A percentile compares a stretch with the other conserved stretches of the same genome.
phyloP scores from a whole-genome alignment of 2,329 filamentous ascomycete genomes.

The Sarocladiaceae sp. region DNA sequence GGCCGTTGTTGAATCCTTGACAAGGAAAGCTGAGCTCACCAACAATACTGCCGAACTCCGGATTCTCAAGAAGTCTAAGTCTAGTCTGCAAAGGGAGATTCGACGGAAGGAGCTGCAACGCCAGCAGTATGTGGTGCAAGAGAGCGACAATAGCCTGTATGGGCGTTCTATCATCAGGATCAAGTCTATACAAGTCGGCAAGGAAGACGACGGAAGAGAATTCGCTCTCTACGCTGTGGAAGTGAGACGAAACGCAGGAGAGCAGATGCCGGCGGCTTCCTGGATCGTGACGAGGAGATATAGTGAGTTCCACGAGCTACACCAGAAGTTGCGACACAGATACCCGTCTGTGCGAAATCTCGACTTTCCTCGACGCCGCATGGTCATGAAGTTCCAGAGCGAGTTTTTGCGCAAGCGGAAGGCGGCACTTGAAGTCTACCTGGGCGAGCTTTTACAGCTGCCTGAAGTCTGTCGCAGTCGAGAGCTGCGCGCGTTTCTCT shows the following conservation, averaged over 20 bases:
- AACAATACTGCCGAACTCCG: slow-evolving; percentile 93
- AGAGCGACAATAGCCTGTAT: slow-evolving; percentile 95
- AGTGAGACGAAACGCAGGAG: slow-evolving; percentile 81
- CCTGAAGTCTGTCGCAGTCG: slow-evolving; percentile 92
- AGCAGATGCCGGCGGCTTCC: slow-evolving; percentile 92
- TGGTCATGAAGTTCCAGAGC: slow-evolving; percentile 94
- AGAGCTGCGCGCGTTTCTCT: slow-evolving; percentile 87
- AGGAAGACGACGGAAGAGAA: slow-evolving; percentile 86
- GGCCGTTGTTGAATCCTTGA: slow-evolving; percentile 83
- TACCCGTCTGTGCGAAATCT: slow-evolving; percentile 85
- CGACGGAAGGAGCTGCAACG: slow-evolving; percentile 90
- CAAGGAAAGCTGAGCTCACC: slow-evolving; percentile 89
- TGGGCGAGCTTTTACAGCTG: slow-evolving; percentile 73
- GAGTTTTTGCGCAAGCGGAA: slow-evolving; percentile 91
- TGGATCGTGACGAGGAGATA: slow-evolving; percentile 93
- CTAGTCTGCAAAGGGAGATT: slow-evolving; percentile 87
- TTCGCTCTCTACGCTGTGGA: slow-evolving; percentile 92
- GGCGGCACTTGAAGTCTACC: slow-evolving; percentile 75
- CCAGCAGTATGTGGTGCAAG: slow-evolving; percentile 94
- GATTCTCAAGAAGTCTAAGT: slow-evolving; percentile 88
- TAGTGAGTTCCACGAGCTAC: slow-evolving; percentile 93
- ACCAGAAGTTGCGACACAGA: slow-evolving; percentile 76
- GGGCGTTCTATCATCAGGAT: slow-evolving; percentile 86
- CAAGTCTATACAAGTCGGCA: slow-evolving; percentile 86
- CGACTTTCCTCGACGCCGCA: slow-evolving; percentile 84